A percentile compares a stretch with the other conserved stretches of the same genome.
Conservation (phyloP, 202 grass and related monocot genomes). For the Setaria viridis region DNA sequence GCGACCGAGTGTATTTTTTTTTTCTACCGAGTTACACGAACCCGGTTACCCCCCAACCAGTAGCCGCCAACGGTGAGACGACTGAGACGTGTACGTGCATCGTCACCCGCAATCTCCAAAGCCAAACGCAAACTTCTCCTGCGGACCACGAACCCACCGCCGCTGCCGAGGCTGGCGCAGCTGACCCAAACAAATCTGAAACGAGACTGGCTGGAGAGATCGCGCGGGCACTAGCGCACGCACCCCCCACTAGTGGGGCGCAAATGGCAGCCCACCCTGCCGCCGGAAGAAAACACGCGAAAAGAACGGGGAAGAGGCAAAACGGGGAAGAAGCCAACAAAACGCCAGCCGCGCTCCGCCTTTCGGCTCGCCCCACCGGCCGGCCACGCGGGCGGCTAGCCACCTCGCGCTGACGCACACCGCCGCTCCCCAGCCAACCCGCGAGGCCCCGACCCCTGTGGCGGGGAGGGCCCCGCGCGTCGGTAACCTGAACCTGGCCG, state of each 20-base stretch:
- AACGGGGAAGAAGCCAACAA: constrained; percentile 5
- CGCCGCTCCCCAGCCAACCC: background rate
- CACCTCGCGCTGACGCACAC: background rate
- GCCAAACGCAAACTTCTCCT: background rate
- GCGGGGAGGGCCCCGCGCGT: background rate
- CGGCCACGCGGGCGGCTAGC: background rate
- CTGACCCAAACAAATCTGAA: background rate
- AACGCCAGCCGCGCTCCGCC: constrained; percentile 8
- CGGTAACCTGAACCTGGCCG: background rate
- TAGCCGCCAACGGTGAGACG: background rate
- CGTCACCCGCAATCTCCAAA: background rate
- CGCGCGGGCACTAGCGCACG: background rate
- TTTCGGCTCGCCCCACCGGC: constrained; percentile 13
- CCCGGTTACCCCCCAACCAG: background rate
- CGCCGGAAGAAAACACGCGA: background rate
- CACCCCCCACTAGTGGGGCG: background rate
- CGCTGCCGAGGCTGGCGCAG: background rate
- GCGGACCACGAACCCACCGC: background rate
- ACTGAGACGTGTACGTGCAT: background rate
- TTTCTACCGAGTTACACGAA: background rate
- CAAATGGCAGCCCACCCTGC: background rate
- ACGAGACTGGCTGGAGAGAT: background rate
- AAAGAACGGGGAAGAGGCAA: background rate
- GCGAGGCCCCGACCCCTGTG: background rate
- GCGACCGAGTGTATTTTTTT: background rate